Evolutionary conservation across 179 eudicot species (phyloP).

Genomic region (Nepenthes alata): DNA sequence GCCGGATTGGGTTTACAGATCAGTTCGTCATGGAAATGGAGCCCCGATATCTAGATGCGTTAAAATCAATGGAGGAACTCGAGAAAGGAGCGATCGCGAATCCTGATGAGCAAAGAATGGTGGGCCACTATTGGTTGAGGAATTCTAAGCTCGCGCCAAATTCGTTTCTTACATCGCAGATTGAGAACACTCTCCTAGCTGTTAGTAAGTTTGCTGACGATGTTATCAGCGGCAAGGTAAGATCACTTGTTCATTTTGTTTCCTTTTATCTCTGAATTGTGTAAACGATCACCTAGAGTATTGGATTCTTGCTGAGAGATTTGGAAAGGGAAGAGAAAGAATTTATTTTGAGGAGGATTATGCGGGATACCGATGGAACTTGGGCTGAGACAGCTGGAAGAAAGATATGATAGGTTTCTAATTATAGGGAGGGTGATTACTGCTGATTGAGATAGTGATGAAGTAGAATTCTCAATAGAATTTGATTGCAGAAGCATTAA

Average conservation of each 20-base stretch:
- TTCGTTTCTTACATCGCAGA: constrained; percentile 43
- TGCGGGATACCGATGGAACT: too few species aligned
- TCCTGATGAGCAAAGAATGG: constrained; percentile 91
- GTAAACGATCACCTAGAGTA: too few species aligned
- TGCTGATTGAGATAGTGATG: too few species aligned
- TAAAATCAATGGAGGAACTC: constrained; percentile 55
- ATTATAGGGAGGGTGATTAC: too few species aligned
- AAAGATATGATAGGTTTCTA: too few species aligned
- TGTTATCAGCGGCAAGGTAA: constrained; percentile 72
- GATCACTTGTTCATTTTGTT: background rate
- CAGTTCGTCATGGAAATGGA: constrained; percentile 68
- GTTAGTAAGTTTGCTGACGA: constrained; percentile 59
- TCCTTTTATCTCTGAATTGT: background rate
- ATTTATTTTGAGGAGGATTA: too few species aligned
- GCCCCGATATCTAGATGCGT: constrained; percentile 42
- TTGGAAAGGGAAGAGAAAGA: too few species aligned
- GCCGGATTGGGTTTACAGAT: constrained; percentile 69
- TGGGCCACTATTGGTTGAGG: constrained; percentile 92
- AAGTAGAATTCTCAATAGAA: too few species aligned
- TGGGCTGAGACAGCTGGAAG: too few species aligned
- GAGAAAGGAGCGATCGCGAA: constrained; percentile 86
- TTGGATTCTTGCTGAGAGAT: too few species aligned
- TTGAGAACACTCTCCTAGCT: constrained; percentile 51
- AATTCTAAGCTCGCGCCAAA: constrained; percentile 60
- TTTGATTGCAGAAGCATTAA: too few species aligned